These are phyloP conservation scores for Colletotrichum higginsianum DNA, from an alignment of 2,329 filamentous ascomycete species.

Conservation along the genomic window DNA sequence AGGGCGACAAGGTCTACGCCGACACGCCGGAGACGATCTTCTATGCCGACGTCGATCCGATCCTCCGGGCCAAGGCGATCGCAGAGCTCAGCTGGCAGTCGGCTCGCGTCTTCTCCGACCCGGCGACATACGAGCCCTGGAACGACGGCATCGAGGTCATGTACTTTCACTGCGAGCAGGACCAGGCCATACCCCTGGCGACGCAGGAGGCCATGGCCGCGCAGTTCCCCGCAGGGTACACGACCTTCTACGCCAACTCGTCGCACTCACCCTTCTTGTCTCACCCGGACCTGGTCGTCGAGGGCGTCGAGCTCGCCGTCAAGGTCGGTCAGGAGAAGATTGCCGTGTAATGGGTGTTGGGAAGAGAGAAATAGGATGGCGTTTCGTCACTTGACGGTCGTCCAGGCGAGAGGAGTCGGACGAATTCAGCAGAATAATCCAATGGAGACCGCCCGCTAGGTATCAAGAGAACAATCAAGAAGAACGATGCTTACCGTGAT, in stretches of 20 bases:
- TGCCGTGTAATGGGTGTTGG: neutral
- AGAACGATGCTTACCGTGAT: neutral
- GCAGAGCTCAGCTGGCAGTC: slow-evolving; percentile 37
- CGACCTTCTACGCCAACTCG: slow-evolving; percentile 32
- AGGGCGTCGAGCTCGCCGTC: slow-evolving; percentile 35
- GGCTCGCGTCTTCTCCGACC: slow-evolving; percentile 44
- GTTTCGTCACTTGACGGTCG: neutral
- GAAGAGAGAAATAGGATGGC: neutral
- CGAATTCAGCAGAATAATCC: neutral
- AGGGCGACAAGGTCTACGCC: slow-evolving; percentile 35
- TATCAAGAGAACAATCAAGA: neutral
- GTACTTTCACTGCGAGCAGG: slow-evolving; percentile 47
- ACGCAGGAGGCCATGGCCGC: slow-evolving; percentile 46
- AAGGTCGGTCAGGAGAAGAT: slow-evolving; percentile 35
- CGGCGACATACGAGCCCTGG: slow-evolving; percentile 48
- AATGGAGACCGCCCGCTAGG: neutral
- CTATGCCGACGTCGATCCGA: slow-evolving; percentile 46
- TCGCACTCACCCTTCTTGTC: slow-evolving; percentile 39
- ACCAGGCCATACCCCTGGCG: slow-evolving; percentile 45
- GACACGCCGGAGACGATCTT: slow-evolving; percentile 43
- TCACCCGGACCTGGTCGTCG: slow-evolving; percentile 32
- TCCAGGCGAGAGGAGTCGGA: neutral
- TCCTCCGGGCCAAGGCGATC: slow-evolving; percentile 35
- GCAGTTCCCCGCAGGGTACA: slow-evolving; percentile 32
- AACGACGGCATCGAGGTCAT: slow-evolving; percentile 47